Conservation (phyloP, 164 flowering plant species). For the Aristolochia californica region DNA sequence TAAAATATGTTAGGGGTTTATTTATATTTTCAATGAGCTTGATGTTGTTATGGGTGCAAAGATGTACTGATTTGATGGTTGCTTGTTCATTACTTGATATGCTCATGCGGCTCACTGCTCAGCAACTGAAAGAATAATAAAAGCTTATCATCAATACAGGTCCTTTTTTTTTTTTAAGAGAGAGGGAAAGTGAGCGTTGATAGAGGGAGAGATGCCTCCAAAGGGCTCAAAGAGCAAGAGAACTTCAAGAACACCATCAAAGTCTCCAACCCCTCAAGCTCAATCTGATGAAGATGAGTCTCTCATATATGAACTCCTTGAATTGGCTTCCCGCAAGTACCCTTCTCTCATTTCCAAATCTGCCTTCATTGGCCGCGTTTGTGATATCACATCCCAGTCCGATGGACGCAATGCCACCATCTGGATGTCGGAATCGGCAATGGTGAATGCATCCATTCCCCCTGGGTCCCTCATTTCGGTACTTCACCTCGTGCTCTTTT, state of each 20-base stretch:
- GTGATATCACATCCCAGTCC: conserved; percentile 16
- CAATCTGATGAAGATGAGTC: conserved; percentile 16
- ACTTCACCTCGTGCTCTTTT: conserved; percentile 9
- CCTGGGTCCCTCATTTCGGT: conserved; percentile 82
- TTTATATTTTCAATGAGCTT: too few species aligned
- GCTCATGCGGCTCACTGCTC: too few species aligned
- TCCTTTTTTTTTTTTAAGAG: too few species aligned
- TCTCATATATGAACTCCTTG: conserved; percentile 14
- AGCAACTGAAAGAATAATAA: too few species aligned
- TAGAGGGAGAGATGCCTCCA: conserved; percentile 1
- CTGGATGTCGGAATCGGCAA: conserved; percentile 68
- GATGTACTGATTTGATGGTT: too few species aligned
- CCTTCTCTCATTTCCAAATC: conserved; percentile 50
- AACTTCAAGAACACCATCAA: conserved; percentile 24
- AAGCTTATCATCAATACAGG: too few species aligned
- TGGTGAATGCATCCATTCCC: conserved; percentile 40
- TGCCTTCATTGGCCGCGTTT: conserved; percentile 38
- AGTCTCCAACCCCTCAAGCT: conserved; percentile 10
- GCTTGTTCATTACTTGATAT: too few species aligned
- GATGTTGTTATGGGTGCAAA: too few species aligned
- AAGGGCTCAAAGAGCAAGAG: conserved; percentile 46
- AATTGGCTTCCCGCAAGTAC: conserved; percentile 40
- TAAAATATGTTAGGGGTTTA: too few species aligned
- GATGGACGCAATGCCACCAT: conserved; percentile 31
- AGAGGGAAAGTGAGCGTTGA: too few species aligned